These are phyloP conservation scores for Graphium sp. DNA, from an alignment of 2,329 filamentous ascomycete species.

Conservation along the genomic window DNA sequence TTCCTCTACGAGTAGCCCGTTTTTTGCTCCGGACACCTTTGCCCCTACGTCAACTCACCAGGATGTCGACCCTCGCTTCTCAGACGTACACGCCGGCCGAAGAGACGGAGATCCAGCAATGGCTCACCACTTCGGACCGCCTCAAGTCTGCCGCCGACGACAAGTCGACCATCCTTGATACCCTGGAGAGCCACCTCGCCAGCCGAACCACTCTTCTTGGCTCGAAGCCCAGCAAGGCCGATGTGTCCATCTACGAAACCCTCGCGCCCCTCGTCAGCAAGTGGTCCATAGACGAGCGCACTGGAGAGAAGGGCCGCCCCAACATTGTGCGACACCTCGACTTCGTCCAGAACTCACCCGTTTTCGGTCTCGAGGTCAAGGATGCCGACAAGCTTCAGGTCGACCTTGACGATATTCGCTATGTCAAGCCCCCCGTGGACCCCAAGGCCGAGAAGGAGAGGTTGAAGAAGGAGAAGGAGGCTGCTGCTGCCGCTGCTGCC, in stretches of 20 bases:
- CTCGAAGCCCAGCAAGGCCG: constrained; percentile 74
- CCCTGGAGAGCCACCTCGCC: constrained; percentile 74
- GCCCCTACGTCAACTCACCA: constrained; percentile 17
- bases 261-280: constrained; percentile 59
- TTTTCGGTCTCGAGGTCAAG: constrained; percentile 53
- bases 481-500: constrained; percentile 38
- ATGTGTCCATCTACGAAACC: constrained; percentile 67
- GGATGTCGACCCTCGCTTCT: constrained; percentile 49
- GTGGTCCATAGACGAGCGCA: constrained; percentile 76
- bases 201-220: constrained; percentile 81
- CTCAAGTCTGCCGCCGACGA: constrained; percentile 34
- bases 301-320: constrained; percentile 75
- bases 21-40: constrained; percentile 18
- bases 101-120: constrained; percentile 76
- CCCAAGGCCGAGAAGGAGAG: constrained; percentile 92
- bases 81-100: constrained; percentile 63
- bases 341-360: constrained; percentile 80
- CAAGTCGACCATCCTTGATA: constrained; percentile 53
- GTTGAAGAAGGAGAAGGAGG: constrained; percentile 89
- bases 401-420: constrained; percentile 64
- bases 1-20: constrained; percentile 21
- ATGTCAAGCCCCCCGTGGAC: constrained; percentile 77
- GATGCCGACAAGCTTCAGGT: constrained; percentile 63
- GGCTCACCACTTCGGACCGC: constrained; percentile 63
- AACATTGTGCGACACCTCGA: constrained; percentile 85